Base-by-base conservation (phyloP, 441 rosid species). In the Gossypium trilobum region DNA sequence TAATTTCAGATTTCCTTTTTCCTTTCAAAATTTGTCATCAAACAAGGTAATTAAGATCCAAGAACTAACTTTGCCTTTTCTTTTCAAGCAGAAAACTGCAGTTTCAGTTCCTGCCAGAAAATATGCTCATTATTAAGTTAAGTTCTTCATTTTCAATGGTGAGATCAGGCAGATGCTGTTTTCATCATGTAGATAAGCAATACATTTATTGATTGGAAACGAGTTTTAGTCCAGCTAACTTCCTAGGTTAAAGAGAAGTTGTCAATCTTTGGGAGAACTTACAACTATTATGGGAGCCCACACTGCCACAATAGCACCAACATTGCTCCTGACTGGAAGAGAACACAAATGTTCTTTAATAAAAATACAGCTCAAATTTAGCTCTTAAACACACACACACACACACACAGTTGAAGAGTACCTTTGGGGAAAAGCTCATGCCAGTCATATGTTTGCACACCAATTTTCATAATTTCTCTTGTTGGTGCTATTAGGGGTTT, bases 261-360 rank as follows among this genome's bases (percentile, higher is more conserved):
- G 68, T 19, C 13, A 14, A 74, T 17, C 52, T 57, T 58, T 14
- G 11, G 36, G 44, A 75, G 66, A 71, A 86, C 99, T 95, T 78
- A 95, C 99, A 77, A 95, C 86, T 74, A 91, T 86, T 74, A 95
- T 87, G n/a, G 99, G 99, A 77, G 97, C 83, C 99, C 99, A 95
- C 74, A 92, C 89, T 51, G 99, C 99, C 72, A 86, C 84, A 76
- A 95, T 87, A 29, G 98, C 97, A 80, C 95, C 98, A 57, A 86
- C 91, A 85, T 95, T 95, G 69, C 86, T 95, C 83, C 87, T 87
- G 66, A 89, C 99, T 95, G 82, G 65, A 77, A 73, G 19, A 79
- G 51, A 44, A 71, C 73, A 74, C 50, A n/a, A 23, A 39, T 48
- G 23, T 25, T 78, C 36, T 2, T 72, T 13, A 75, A 73, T 51